Base-by-base conservation (phyloP, 768 basidiomycete genomes). In the Suillus sp. region DNA sequence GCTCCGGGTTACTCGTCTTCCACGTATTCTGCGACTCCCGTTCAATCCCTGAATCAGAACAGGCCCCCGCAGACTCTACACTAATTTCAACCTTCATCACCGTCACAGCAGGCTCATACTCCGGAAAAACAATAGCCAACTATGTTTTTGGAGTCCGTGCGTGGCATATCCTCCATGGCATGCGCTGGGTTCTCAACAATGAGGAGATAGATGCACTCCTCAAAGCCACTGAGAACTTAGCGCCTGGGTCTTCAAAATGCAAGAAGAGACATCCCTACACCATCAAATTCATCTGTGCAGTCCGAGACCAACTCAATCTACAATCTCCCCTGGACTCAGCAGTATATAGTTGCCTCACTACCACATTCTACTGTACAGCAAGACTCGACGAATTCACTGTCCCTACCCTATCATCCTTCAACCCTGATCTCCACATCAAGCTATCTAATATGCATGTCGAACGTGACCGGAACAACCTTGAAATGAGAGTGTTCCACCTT, bases 121-220 rank as follows among this genome's bases (percentile, higher is more conserved):
- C 67, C 1, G 65, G 63, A 2, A 62, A 50, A 2, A 64, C 67
- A 0, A 7, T 59, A 50, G 18, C 71, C 8, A 70, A 62, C 18
- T 67, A n/a, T n/a, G n/a, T n/a, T n/a, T n/a, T n/a, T n/a, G n/a
- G n/a, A n/a, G n/a, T n/a, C n/a, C n/a, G n/a, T 0, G 67, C 71
- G 0, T 74, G 73, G 73, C 73, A 74, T 45, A 65, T 72, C 11
- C 4, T 70, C 0, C 68, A 74, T 27, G 56, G 67, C 9, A 48
- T 66, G 1, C 9, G 25, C 0, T 74, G 72, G 73, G 2, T 20
- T 2, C 47, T 65, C 40, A 64, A 70, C 25, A n/a, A 64, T 6
- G 9, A 22, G 35, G 1, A 67, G 58, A 42, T 4, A 73, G 67
- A 22, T 71, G 80, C 0, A 77, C 78, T 62, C 34, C 76, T 0